Base-by-base conservation (phyloP, 164 flowering plant species). In the Vitis cinerea region DNA sequence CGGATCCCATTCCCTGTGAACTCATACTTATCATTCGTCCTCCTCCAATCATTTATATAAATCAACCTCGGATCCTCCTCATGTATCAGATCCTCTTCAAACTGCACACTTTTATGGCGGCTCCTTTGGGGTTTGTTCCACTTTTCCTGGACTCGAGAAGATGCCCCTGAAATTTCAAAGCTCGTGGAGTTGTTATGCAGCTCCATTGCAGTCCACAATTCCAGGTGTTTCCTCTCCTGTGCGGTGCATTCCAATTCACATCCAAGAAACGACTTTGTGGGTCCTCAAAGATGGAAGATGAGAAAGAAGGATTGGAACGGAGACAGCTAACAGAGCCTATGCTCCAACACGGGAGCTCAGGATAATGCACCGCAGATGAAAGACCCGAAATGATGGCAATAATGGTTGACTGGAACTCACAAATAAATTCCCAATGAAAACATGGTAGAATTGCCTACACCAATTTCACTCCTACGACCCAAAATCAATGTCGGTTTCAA, bases 1-100 rank as follows among this genome's bases (percentile, higher is more conserved):
- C 86, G 82, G 37, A 93, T 91, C 82, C 88, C 93, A 83, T 93
- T 93, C 71, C 91, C 94, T 2, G 93, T 80, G 69, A 93, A 93
- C 79, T 91, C 92, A 67, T 80, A 91, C 83, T 83, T 86, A 65
- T 93, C 93, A 77, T 89, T 89, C 12, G 98, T 91, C 79, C 68
- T 87, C 78, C 74, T 82, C 4, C 97, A 91, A 76, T 93, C 93
- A 78, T 89, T 85, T 17, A 93, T 79, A 76, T 91, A 84, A 55
- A 93, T 86, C 73, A 86, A 62, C 77, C 98, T 79, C 0, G 95
- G 72, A 69, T 87, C 79, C 57, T 78, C 85, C 37, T 82, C 90
- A 6, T 78, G 68, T 4, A 77, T 78, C 4, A 80, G 66, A 64
- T 76, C 67, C 65, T 86, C 88, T 2, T 88, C 90, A 65, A 83